Base-by-base conservation (phyloP, 768 basidiomycete species). In the Mycena rosella region DNA sequence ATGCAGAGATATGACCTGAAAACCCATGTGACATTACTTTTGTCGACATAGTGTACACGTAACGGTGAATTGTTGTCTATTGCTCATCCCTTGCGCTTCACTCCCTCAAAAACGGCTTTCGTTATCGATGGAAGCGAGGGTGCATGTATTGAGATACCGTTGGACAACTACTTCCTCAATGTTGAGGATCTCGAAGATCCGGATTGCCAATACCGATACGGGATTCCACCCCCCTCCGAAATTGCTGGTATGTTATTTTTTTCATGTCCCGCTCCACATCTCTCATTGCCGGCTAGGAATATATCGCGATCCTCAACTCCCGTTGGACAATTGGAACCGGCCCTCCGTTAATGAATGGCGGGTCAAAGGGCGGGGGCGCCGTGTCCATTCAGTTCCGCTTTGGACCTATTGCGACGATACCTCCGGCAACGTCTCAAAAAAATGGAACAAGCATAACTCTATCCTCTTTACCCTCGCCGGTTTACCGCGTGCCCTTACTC, bases 361-460 rank as follows among this genome's bases (percentile, higher is more conserved):
- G 4, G 4, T 38, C 53, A 54, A 36, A 9, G 53, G 4, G 10
- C 7, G 4, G 5, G 34, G 53, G 24, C 32, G 32, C 5, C 54
- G 60, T 1, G 73, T 74, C 4, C 26, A 29, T 18, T 22, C 62
- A n/a, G n/a, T n/a, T n/a, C n/a, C n/a, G n/a, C n/a, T n/a, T n/a
- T n/a, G n/a, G n/a, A n/a, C n/a, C n/a, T 77, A 75, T 44, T 71
- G 72, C n/a, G 72, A 77, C 38, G 75, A 78, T 48, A 76, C 74
- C 13, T 78, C 75, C 3, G 76, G 74, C 0, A 77, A 78, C 47
- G n/a, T 69, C 2, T 76, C 70, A 1, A 76, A 76, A 42, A 70
- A 72, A 17, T 77, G 76, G 76, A 77, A 75, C 48, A 73, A 75
- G 40, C 74, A 77, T 48, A 72, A 75, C 57, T 71, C 69, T 2